Evolutionary conservation across 495 filamentous ascomycete genomes (phyloP).

Genomic region (Staphylotrichum longicolle): DNA sequence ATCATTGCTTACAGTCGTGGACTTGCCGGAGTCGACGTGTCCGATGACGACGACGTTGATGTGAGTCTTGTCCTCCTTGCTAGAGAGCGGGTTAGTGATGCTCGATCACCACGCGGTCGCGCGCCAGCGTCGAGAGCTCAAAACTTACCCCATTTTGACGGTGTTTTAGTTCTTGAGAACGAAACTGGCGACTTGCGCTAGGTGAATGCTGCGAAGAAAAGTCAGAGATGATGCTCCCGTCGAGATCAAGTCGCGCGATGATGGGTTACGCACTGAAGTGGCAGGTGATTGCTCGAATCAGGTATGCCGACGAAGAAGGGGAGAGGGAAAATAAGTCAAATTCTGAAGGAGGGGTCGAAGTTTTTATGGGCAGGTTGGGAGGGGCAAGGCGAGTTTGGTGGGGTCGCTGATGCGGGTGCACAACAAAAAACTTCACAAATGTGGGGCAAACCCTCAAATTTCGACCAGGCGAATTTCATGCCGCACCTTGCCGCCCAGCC

Average conservation of each 20-base stretch:
- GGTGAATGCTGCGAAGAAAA: constrained; percentile 16
- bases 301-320: constrained; percentile 39
- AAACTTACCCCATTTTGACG: constrained; percentile 37
- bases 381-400: constrained; percentile 29
- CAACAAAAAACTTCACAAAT: constrained; percentile 29
- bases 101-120: background rate
- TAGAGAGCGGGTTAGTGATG: constrained; percentile 37
- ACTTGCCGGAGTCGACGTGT: constrained; percentile 99
- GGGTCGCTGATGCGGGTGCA: constrained; percentile 19
- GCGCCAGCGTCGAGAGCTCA: background rate
- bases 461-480: constrained; percentile 20
- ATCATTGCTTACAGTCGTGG: constrained; percentile 70
- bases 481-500: constrained; percentile 30
- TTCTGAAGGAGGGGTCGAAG: constrained; percentile 33
- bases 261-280: constrained; percentile 30
- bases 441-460: constrained; percentile 34
- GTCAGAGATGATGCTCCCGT: constrained; percentile 20
- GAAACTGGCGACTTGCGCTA: constrained; percentile 28
- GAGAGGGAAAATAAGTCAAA: constrained; percentile 29
- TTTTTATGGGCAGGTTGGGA: constrained; percentile 32
- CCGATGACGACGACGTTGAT: constrained; percentile 99
- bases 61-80: constrained; percentile 83
- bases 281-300: constrained; percentile 40
- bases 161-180: constrained; percentile 22
- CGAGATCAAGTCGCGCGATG: constrained; percentile 6